These are phyloP conservation scores for Asterochloris sp. DNA, from an alignment of 139 green algal genomes.

Conservation along the genomic window DNA sequence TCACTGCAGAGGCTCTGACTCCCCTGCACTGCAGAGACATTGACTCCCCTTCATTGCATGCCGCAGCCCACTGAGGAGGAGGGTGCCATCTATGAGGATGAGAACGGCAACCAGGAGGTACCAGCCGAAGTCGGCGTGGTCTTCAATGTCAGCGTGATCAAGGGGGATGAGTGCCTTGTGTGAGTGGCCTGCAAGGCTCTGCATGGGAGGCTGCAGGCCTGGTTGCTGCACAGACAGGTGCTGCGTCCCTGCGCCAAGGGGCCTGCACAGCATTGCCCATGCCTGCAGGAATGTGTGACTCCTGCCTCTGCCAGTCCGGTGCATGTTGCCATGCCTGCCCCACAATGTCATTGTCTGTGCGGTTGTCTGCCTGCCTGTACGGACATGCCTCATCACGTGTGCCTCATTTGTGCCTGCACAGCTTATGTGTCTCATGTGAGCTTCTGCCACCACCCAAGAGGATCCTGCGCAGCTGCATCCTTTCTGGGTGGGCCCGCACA, in stretches of 20 bases:
- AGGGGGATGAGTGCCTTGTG: constrained; percentile 23
- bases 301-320: background rate
- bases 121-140: constrained; percentile 20
- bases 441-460: no score
- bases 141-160: constrained; percentile 41
- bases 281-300: background rate
- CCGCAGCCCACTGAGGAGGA: no score
- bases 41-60: no score
- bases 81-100: background rate
- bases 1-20: no score
- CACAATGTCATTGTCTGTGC: background rate
- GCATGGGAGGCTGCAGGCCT: no score
- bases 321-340: background rate
- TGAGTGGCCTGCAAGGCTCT: background rate
- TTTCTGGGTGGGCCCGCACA: no score
- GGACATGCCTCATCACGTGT: no score
- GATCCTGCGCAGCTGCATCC: no score
- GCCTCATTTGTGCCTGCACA: no score
- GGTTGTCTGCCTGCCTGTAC: no score
- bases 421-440: no score
- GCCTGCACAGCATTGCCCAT: background rate
- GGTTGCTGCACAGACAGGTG: background rate
- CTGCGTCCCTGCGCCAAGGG: background rate
- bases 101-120: background rate
- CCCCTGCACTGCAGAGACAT: no score